Conservation (phyloP, 2,329 filamentous ascomycete genomes). For the Malbranchea cinnamomea region DNA sequence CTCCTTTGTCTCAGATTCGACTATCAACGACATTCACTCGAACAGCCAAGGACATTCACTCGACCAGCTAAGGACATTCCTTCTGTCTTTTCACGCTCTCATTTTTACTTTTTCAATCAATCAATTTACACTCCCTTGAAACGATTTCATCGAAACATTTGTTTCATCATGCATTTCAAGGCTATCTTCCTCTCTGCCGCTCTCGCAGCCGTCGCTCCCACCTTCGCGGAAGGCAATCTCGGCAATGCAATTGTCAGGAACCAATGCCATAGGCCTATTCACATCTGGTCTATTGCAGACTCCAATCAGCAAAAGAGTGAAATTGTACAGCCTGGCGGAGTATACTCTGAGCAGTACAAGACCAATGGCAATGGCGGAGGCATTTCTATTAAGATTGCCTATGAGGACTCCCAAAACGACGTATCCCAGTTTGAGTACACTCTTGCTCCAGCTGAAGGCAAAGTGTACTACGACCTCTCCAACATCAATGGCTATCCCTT, state of each 20-base stretch:
- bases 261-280: constrained; percentile 22
- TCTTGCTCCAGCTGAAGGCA: constrained; percentile 12
- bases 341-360: constrained; percentile 21
- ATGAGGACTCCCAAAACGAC: constrained; percentile 16
- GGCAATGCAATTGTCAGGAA: constrained; percentile 23
- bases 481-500: constrained; percentile 24
- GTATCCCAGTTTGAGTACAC: constrained; percentile 32
- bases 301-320: constrained; percentile 19
- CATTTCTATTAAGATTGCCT: constrained; percentile 28
- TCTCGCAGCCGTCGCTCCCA: constrained; percentile 18
- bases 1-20: no score
- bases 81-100: no score
- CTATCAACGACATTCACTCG: no score
- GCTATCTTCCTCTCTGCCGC: constrained; percentile 18
- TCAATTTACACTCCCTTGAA: no score
- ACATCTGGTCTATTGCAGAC: constrained; percentile 27
- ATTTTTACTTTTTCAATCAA: no score
- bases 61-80: no score
- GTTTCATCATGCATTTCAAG: constrained; percentile 22
- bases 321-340: constrained; percentile 20
- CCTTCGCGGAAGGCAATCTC: constrained; percentile 12
- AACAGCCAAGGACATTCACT: no score
- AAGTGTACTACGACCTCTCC: constrained; percentile 26
- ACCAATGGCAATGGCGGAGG: constrained; percentile 25
- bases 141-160: no score